These are phyloP conservation scores for Pichia exigua DNA, from an alignment of 805 yeast species.

Conservation along the genomic window DNA sequence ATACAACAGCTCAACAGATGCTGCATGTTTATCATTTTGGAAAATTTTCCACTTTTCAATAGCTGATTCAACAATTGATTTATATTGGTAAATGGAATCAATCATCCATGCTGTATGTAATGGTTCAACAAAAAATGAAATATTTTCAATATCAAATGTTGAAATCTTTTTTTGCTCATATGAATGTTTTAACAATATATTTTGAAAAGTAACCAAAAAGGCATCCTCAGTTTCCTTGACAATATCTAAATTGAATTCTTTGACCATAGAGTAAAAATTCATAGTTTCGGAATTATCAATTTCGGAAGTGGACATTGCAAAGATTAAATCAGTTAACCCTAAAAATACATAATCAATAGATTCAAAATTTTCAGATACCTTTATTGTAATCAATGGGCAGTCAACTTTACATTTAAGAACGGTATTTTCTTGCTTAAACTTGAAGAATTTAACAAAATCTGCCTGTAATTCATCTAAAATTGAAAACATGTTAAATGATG, in stretches of 20 bases:
- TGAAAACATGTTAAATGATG: slow-evolving; percentile 35
- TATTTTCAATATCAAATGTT: slow-evolving; percentile 13
- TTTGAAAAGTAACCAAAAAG: slow-evolving; percentile 1
- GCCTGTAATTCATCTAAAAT: slow-evolving; percentile 61
- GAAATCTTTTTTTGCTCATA: slow-evolving; percentile 1
- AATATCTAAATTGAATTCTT: slow-evolving; percentile 12
- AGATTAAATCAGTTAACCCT: slow-evolving; percentile 29
- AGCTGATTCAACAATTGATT: slow-evolving; percentile 5
- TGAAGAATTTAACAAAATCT: slow-evolving; percentile 29
- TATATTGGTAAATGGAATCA: slow-evolving; percentile 6
- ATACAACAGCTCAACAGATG: slow-evolving; percentile 35
- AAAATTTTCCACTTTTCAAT: slow-evolving; percentile 4
- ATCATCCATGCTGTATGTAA: slow-evolving; percentile 16
- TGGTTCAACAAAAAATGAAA: slow-evolving; percentile 17
- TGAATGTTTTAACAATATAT: slow-evolving; percentile 5
- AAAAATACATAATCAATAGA: slow-evolving; percentile 25
- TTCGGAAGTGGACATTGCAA: slow-evolving; percentile 25
- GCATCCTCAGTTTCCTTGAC: slow-evolving; percentile 9
- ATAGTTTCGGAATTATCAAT: slow-evolving; percentile 4
- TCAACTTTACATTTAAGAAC: slow-evolving; percentile 32
- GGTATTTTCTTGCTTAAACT: slow-evolving; percentile 3
- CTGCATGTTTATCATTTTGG: slow-evolving; percentile 12
- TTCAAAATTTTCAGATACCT: slow-evolving; percentile 8
- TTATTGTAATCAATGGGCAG: slow-evolving; percentile 35
- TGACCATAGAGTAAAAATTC: slow-evolving; percentile 5